Percentiles rank a stretch among this genome's conserved stretches.
These are phyloP conservation scores for Boeremia exigua DNA, from an alignment of 2,329 filamentous ascomycete species.

Conservation along the genomic window DNA sequence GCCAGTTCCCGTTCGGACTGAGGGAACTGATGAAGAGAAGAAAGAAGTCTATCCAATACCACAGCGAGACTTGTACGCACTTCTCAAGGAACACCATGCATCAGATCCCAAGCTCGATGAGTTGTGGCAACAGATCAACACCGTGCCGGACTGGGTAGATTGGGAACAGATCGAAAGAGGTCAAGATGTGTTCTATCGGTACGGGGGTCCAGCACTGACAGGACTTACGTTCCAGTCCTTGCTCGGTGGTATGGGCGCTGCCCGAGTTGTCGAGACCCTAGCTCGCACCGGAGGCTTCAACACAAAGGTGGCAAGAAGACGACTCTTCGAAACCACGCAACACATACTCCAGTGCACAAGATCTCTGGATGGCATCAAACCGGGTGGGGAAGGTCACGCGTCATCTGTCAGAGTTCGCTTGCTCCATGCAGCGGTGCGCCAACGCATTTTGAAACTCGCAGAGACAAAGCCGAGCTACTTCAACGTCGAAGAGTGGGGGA, in stretches of 20 bases:
- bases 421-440: conserved; percentile 71
- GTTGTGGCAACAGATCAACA: conserved; percentile 72
- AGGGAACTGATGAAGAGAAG: conserved; percentile 39
- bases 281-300: conserved; percentile 77
- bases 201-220: conserved; percentile 70
- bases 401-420: conserved; percentile 72
- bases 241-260: conserved; percentile 74
- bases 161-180: conserved; percentile 77
- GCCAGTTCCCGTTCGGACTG: conserved; percentile 32
- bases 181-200: conserved; percentile 79
- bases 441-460: conserved; percentile 67
- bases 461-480: conserved; percentile 67
- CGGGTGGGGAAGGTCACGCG: conserved; percentile 69
- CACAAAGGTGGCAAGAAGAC: conserved; percentile 68
- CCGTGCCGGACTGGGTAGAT: conserved; percentile 75
- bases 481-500: conserved; percentile 62
- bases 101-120: conserved; percentile 62
- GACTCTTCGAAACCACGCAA: conserved; percentile 76
- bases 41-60: conserved; percentile 42
- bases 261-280: conserved; percentile 75
- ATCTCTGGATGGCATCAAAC: conserved; percentile 69
- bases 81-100: conserved; percentile 65
- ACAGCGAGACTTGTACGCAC: conserved; percentile 66
- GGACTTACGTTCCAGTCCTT: conserved; percentile 69
- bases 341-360: conserved; percentile 75